Conservation (phyloP, 257 asterid species). For the Thymus quinquecostatus region DNA sequence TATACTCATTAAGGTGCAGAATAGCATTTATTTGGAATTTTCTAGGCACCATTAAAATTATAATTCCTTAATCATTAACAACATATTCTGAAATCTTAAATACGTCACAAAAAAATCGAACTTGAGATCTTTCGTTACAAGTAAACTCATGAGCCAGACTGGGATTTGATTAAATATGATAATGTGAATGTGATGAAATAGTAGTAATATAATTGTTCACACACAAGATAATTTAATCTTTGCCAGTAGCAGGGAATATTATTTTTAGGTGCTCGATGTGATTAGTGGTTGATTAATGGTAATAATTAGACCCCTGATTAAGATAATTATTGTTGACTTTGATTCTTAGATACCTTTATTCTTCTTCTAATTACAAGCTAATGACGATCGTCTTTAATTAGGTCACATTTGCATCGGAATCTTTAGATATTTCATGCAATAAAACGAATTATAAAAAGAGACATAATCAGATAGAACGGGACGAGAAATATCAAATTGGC, state of each 20-base stretch:
- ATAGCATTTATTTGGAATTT: constrained; percentile 22
- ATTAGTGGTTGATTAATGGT: constrained; percentile 45
- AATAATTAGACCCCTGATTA: constrained; percentile 28
- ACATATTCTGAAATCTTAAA: no score
- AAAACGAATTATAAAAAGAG: no score
- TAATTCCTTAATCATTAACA: not conserved
- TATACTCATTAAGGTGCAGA: constrained; percentile 25
- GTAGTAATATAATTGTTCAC: constrained; percentile 19
- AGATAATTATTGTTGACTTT: constrained; percentile 46
- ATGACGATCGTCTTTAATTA: constrained; percentile 26
- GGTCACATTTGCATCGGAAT: constrained; percentile 38
- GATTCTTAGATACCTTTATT: constrained; percentile 35
- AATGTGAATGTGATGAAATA: constrained; percentile 27
- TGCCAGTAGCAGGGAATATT: constrained; percentile 40
- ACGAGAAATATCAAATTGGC: not conserved
- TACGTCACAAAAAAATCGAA: no score
- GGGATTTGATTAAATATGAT: not conserved
- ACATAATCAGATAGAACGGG: no score
- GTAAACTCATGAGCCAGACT: constrained; percentile 9
- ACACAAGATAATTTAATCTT: constrained; percentile 24
- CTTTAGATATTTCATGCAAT: not conserved
- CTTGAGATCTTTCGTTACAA: not conserved
- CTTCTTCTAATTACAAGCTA: constrained; percentile 37
- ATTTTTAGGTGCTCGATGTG: constrained; percentile 62
- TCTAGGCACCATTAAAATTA: constrained; percentile 18